These are phyloP conservation scores for Microstegium vimineum DNA, from an alignment of 176 grass and related monocot species.

Conservation along the genomic window DNA sequence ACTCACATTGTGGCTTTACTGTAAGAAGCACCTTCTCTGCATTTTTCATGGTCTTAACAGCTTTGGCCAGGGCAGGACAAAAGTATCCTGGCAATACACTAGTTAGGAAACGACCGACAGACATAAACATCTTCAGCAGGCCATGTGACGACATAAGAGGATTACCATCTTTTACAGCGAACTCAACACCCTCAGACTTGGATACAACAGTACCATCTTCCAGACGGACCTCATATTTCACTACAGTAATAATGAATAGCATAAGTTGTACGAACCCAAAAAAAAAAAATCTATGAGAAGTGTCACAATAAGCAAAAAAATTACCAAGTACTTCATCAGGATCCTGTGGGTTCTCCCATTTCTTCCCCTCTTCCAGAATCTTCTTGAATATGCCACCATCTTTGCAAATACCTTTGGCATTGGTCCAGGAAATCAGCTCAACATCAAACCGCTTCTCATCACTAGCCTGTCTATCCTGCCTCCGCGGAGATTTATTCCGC, in stretches of 20 bases:
- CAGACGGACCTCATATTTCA: slow-evolving; percentile 75
- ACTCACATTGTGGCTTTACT: slow-evolving; percentile 90
- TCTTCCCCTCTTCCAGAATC: slow-evolving; percentile 76
- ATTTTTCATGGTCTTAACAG: slow-evolving; percentile 98
- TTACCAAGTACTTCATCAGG: slow-evolving; percentile 93
- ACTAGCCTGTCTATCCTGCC: no score
- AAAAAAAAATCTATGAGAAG: neutral
- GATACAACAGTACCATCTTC: slow-evolving; percentile 79
- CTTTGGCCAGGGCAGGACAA: slow-evolving; percentile 69
- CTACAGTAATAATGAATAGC: slow-evolving; percentile 29
- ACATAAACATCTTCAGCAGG: neutral
- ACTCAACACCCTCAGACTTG: slow-evolving; percentile 75
- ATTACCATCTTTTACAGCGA: slow-evolving; percentile 88
- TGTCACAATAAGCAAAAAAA: neutral
- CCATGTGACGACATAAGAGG: neutral
- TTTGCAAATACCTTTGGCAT: slow-evolving; percentile 88
- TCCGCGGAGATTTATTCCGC: no score
- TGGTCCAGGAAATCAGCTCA: slow-evolving; percentile 89
- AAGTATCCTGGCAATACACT: slow-evolving; percentile 53
- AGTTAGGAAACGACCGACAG: slow-evolving; percentile 6
- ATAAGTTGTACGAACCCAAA: neutral
- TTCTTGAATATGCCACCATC: slow-evolving; percentile 94
- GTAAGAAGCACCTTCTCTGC: slow-evolving; percentile 75
- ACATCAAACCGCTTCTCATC: slow-evolving; percentile 97
- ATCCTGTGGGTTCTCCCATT: slow-evolving; percentile 98